phyloP scores from a whole-genome alignment of 2,329 filamentous ascomycete genomes.

The Davidsoniella virescens region DNA sequence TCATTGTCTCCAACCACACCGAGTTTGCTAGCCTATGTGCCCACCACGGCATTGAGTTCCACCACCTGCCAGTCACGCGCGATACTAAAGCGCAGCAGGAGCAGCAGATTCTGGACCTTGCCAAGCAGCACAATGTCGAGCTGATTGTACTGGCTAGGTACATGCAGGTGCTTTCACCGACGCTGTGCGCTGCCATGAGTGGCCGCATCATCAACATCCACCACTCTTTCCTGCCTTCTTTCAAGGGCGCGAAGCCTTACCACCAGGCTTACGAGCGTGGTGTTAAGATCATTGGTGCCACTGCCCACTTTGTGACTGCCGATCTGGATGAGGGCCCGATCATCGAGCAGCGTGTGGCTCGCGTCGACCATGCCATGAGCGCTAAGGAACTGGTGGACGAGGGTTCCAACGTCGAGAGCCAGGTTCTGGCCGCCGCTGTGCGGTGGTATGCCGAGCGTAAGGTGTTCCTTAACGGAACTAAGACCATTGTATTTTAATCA shows the following conservation, averaged over 20 bases:
- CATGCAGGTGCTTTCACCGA: conserved; percentile 47
- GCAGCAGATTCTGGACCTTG: conserved; percentile 50
- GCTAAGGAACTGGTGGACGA: conserved; percentile 63
- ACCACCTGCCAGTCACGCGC: conserved; percentile 63
- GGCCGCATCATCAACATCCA: conserved; percentile 86
- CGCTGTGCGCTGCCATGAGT: conserved; percentile 54
- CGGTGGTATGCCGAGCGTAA: conserved; percentile 70
- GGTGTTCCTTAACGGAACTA: conserved; percentile 61
- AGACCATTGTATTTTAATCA: conserved; percentile 55
- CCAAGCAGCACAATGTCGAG: conserved; percentile 53
- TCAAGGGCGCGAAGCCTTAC: conserved; percentile 81
- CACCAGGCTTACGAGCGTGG: conserved; percentile 76
- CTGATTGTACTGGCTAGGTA: conserved; percentile 70
- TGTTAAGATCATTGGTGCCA: conserved; percentile 78
- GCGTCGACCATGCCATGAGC: conserved; percentile 62
- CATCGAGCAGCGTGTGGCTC: conserved; percentile 66
- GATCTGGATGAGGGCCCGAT: conserved; percentile 78
- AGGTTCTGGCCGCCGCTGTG: conserved; percentile 64
- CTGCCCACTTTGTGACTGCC: conserved; percentile 72
- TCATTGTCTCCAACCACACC: conserved; percentile 70
- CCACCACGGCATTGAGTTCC: conserved; percentile 63
- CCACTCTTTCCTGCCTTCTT: conserved; percentile 70
- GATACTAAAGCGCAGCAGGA: conserved; percentile 68
- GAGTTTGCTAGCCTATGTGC: conserved; percentile 53
- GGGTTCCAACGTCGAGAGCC: conserved; percentile 70